Evolutionary conservation across 2,329 filamentous ascomycete genomes (phyloP).

Genomic region (Colletotrichum horii): DNA sequence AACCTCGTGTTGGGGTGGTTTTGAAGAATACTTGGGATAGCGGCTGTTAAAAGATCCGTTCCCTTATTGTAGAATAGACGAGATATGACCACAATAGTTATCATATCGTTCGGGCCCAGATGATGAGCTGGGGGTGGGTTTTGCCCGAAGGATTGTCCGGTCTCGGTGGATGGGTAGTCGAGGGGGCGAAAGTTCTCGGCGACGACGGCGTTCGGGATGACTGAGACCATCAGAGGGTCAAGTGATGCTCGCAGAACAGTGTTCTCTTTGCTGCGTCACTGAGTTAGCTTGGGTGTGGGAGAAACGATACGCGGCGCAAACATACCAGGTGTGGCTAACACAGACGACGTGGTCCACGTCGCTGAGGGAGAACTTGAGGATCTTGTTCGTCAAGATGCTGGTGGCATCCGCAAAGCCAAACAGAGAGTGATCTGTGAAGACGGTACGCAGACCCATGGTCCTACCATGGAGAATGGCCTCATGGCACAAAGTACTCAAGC

Average conservation of each 20-base stretch:
- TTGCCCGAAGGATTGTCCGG: constrained; percentile 39
- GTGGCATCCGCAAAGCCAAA: constrained; percentile 97
- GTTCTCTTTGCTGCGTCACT: constrained; percentile 81
- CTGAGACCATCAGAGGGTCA: constrained; percentile 95
- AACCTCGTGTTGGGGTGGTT: constrained; percentile 93
- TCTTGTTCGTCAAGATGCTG: constrained; percentile 95
- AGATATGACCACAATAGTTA: constrained; percentile 97
- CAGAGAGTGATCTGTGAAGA: constrained; percentile 96
- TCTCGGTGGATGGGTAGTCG: constrained; percentile 39
- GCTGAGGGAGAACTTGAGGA: constrained; percentile 93
- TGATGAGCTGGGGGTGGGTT: constrained; percentile 65
- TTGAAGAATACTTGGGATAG: constrained; percentile 89
- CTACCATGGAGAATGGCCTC: constrained; percentile 93
- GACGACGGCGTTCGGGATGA: constrained; percentile 96
- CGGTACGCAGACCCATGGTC: constrained; percentile 94
- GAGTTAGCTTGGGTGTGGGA: constrained; percentile 20
- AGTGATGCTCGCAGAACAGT: constrained; percentile 93
- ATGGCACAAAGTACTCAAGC: constrained; percentile 89
- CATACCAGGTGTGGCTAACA: constrained; percentile 94
- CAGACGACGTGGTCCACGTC: constrained; percentile 99
- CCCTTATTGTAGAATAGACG: constrained; percentile 99
- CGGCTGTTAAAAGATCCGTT: constrained; percentile 94
- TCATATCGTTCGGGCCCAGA: constrained; percentile 81
- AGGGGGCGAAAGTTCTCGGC: constrained; percentile 90
- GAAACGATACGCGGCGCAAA: background rate